Evolutionary conservation across 495 filamentous ascomycete genomes (phyloP).

Genomic region (Talaromyces stipitatus): DNA sequence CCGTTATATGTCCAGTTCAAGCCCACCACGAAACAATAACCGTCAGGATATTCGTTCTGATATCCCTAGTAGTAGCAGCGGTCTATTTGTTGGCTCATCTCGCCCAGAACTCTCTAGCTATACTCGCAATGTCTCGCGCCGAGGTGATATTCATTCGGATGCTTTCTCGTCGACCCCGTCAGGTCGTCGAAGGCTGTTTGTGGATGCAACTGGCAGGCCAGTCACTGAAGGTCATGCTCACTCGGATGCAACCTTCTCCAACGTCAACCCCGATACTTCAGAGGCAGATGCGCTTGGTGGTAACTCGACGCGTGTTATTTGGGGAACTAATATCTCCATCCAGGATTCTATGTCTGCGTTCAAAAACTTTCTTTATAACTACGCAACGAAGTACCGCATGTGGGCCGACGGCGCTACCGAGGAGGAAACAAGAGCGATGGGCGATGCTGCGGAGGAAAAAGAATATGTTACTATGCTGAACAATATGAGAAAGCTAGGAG

Average conservation of each 20-base stretch:
- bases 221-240: slow-evolving; percentile 42
- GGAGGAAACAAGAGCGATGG: slow-evolving; percentile 58
- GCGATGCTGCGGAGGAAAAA: slow-evolving; percentile 52
- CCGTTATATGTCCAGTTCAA: slow-evolving; percentile 80
- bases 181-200: slow-evolving; percentile 63
- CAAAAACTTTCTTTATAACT: slow-evolving; percentile 86
- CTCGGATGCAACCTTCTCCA: slow-evolving; percentile 85
- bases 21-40: slow-evolving; percentile 54
- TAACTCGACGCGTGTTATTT: slow-evolving; percentile 73
- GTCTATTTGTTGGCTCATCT: slow-evolving; percentile 70
- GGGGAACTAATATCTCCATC: slow-evolving; percentile 96
- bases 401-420: slow-evolving; percentile 77
- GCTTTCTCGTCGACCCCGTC: slow-evolving; percentile 56
- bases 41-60: slow-evolving; percentile 50
- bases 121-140: slow-evolving; percentile 42
- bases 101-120: slow-evolving; percentile 42
- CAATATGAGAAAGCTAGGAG: slow-evolving; percentile 80
- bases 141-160: slow-evolving; percentile 79
- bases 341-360: slow-evolving; percentile 78
- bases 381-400: slow-evolving; percentile 86
- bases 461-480: slow-evolving; percentile 82
- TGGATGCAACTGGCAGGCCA: slow-evolving; percentile 74
- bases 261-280: slow-evolving; percentile 78
- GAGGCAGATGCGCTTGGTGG: slow-evolving; percentile 86
- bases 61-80: slow-evolving; percentile 71